These are phyloP conservation scores for Fusarium aywerte DNA, from an alignment of 2,329 filamentous ascomycete species.

Conservation along the genomic window DNA sequence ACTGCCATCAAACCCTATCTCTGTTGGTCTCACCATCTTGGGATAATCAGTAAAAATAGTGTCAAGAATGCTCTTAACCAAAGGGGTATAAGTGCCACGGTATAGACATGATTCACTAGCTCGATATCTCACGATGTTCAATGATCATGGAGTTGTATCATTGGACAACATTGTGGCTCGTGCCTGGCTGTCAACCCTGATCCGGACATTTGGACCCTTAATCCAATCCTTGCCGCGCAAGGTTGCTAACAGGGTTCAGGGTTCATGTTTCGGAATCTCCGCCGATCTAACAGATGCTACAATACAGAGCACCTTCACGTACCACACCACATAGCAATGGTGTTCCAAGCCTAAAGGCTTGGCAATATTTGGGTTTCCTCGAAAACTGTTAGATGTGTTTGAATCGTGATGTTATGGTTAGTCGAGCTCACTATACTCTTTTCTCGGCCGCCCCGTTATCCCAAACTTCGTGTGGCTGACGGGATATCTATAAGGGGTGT, in stretches of 20 bases:
- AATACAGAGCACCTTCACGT: slow-evolving; percentile 1
- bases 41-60: not conserved
- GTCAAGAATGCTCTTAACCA: not conserved
- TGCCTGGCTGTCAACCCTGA: slow-evolving; percentile 32
- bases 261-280: slow-evolving; percentile 33
- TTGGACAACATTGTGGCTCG: slow-evolving; percentile 28
- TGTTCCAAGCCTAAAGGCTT: slow-evolving; percentile 22
- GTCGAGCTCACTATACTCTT: slow-evolving; percentile 1
- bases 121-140: not conserved
- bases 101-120: not conserved
- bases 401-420: not conserved
- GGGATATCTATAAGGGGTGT: slow-evolving; percentile 12
- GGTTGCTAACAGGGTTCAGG: slow-evolving; percentile 42
- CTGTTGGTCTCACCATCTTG: not conserved
- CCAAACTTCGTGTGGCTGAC: slow-evolving; percentile 7
- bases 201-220: slow-evolving; percentile 34
- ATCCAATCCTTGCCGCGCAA: slow-evolving; percentile 30
- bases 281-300: slow-evolving; percentile 31
- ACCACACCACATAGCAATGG: slow-evolving; percentile 1
- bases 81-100: not conserved
- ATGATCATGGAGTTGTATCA: slow-evolving; percentile 3
- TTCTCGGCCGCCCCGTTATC: not conserved
- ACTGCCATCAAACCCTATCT: not conserved
- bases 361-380: slow-evolving; percentile 16
- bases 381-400: slow-evolving; percentile 12